Evolutionary conservation across 2,329 filamentous ascomycete genomes (phyloP), one percentile per base, ranked within the genome.

Genomic region (Epichloe sibirici): DNA sequence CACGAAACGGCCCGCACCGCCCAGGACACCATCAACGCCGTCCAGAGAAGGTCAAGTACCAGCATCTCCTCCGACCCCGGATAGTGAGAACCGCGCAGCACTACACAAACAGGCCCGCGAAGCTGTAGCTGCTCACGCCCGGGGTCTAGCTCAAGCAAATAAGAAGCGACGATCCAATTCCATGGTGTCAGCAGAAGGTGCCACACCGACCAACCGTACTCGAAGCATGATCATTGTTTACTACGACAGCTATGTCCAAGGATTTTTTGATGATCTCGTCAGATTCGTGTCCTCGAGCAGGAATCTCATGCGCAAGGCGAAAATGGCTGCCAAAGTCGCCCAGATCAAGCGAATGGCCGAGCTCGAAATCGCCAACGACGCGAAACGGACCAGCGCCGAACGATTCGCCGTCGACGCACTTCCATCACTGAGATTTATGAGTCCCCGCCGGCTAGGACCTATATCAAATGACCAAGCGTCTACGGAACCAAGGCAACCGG

Each of bases 241-340:
- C 68, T 96, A 96, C 65, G 90, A 96, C 64, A 88, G 86, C 59
- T 84, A 88, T 56, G 84, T 94, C 3, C 90, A 96, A 64, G 81
- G 81, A 49, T 82, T 85, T 40, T 89, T 96, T 58, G 90, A 95
- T 61, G 77, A 85, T 52, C 71, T 95, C 48, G 90, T 95, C 53
- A 84, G 88, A 56, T 85, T 86, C 52, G 83, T 96, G 38, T 88
- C 87, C 5, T 80, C 81, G 1, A 87, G 86, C 48, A 77, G 90
- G 53, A 95, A 95, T 67, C 75, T 88, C 58, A 83, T 96, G 66
- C 83, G 90, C 48, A 94, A 91, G 68, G 88, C 85, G 50, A 93
- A 88, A 69, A 88, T 89, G 85, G 86, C 87, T 51, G 83, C 83
- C 52, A 85, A 83, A 63, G 82, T 88, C 53, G 83, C 80, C 2